Evolutionary conservation across 768 basidiomycete species (phyloP).

Genomic region (Phylloporus rhodoxanthus): DNA sequence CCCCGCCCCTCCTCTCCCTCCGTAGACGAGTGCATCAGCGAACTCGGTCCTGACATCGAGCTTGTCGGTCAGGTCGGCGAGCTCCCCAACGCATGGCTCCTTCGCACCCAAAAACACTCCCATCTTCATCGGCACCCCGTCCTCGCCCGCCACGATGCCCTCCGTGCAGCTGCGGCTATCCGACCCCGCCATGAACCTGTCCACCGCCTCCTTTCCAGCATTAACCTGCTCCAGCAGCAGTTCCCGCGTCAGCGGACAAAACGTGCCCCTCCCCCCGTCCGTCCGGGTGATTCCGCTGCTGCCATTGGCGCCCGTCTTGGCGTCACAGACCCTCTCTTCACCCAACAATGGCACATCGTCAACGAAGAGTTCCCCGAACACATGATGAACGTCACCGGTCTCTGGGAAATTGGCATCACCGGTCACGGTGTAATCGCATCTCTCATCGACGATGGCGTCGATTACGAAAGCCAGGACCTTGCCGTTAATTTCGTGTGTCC

Average conservation of each 20-base stretch:
- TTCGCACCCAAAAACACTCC: slow-evolving; percentile 46
- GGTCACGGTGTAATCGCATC: slow-evolving; percentile 84
- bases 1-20: slow-evolving; percentile 47
- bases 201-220: slow-evolving; percentile 45
- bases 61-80: slow-evolving; percentile 86
- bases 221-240: slow-evolving; percentile 59
- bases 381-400: slow-evolving; percentile 86
- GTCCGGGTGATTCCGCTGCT: slow-evolving; percentile 34
- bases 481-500: slow-evolving; percentile 83
- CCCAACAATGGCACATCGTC: slow-evolving; percentile 89
- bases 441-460: slow-evolving; percentile 92
- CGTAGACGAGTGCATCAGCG: slow-evolving; percentile 51
- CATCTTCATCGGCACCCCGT: slow-evolving; percentile 29
- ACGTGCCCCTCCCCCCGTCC: slow-evolving; percentile 62
- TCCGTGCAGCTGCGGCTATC: slow-evolving; percentile 35
- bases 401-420: slow-evolving; percentile 89
- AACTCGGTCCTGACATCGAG: slow-evolving; percentile 75
- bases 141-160: slow-evolving; percentile 41
- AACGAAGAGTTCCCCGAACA: slow-evolving; percentile 79
- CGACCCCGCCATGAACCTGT: slow-evolving; percentile 35
- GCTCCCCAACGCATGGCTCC: slow-evolving; percentile 76
- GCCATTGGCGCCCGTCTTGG: slow-evolving; percentile 54
- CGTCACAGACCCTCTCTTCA: slow-evolving; percentile 78
- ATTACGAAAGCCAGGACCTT: slow-evolving; percentile 83
- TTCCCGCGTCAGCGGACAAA: slow-evolving; percentile 62